Percentiles rank a stretch among this genome's conserved stretches.
These are phyloP conservation scores for Orobanche coerulescens DNA, from an alignment of 257 asterid genomes.

Conservation along the genomic window DNA sequence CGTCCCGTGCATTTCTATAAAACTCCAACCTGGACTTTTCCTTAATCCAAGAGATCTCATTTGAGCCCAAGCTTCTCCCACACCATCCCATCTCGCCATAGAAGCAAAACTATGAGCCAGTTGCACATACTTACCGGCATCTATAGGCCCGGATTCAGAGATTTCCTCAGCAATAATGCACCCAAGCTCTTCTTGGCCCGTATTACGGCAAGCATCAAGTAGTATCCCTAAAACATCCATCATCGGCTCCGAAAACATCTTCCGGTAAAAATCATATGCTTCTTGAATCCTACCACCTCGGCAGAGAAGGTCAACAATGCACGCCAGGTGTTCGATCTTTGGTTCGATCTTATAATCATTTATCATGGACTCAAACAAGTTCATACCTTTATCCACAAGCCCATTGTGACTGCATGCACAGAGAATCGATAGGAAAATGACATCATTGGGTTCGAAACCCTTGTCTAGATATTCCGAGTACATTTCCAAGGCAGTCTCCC, in stretches of 20 bases:
- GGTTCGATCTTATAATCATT: constrained; percentile 51
- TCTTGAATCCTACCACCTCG: constrained; percentile 74
- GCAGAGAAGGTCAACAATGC: constrained; percentile 77
- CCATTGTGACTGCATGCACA: constrained; percentile 82
- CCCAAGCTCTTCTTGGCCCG: constrained; percentile 40
- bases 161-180: constrained; percentile 47
- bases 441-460: constrained; percentile 54
- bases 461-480: constrained; percentile 37
- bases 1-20: constrained; percentile 59
- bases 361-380: constrained; percentile 61
- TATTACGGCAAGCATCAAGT: constrained; percentile 60
- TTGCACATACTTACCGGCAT: constrained; percentile 78
- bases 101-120: constrained; percentile 78
- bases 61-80: constrained; percentile 68
- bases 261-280: constrained; percentile 50
- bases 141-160: constrained; percentile 36
- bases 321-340: constrained; percentile 62
- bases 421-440: constrained; percentile 53
- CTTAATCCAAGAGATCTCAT: constrained; percentile 66
- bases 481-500: constrained; percentile 56
- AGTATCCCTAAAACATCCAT: constrained; percentile 63
- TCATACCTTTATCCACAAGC: constrained; percentile 54
- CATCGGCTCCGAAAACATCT: constrained; percentile 46
- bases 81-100: constrained; percentile 66
- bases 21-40: constrained; percentile 85